phyloP scores from a whole-genome alignment of 768 basidiomycete species.

The Phallus indusiatus region DNA sequence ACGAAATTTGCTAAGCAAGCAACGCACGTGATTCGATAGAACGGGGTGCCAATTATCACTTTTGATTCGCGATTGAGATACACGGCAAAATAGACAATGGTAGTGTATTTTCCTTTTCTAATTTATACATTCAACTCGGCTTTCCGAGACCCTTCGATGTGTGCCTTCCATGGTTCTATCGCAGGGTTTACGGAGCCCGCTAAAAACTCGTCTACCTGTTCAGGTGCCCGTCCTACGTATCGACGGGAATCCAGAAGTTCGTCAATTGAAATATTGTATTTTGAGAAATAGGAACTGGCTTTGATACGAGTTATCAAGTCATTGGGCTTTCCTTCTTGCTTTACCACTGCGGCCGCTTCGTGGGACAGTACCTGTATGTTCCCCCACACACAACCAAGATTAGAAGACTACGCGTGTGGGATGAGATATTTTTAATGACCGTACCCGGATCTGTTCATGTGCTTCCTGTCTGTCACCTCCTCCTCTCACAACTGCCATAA shows the following conservation, averaged over 20 bases:
- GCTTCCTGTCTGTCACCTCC: constrained; percentile 95
- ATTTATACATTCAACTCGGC: constrained; percentile 57
- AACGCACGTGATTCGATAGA: background rate
- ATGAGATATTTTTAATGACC: constrained; percentile 17
- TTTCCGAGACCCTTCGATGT: constrained; percentile 40
- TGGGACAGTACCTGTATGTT: constrained; percentile 72
- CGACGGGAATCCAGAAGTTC: constrained; percentile 72
- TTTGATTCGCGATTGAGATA: background rate
- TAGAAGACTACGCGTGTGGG: constrained; percentile 6
- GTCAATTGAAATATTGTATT: constrained; percentile 75
- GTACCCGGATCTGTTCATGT: constrained; percentile 87
- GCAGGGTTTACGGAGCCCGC: constrained; percentile 84
- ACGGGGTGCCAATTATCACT: background rate
- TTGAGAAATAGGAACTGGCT: constrained; percentile 77
- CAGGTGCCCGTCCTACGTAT: constrained; percentile 89
- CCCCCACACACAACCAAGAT: background rate
- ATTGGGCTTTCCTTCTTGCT: constrained; percentile 89
- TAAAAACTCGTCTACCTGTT: constrained; percentile 89
- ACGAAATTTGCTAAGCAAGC: background rate
- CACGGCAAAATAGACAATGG: background rate
- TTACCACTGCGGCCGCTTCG: constrained; percentile 89
- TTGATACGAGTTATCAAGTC: constrained; percentile 87
- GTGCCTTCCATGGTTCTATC: constrained; percentile 47
- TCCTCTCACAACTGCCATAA: constrained; percentile 95
- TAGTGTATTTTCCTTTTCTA: background rate